Base-by-base conservation (phyloP, 1,284 basidiomycete genomes). In the Microstroma glucosiphilum region DNA sequence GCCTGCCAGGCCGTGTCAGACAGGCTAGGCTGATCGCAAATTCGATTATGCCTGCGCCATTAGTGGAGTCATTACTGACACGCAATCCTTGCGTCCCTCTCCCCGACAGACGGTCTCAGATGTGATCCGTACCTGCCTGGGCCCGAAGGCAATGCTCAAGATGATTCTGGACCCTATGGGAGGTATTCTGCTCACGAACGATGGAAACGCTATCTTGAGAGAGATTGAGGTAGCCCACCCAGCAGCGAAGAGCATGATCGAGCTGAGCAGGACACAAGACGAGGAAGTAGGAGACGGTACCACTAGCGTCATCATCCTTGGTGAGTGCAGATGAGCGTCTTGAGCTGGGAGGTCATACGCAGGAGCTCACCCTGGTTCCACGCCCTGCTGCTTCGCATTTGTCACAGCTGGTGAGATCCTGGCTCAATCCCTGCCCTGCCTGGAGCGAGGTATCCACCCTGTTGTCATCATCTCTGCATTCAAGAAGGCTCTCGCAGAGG, bases 221-320 rank as follows among this genome's bases (percentile, higher is more conserved):
- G 94, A 98, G 81, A 97, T 97, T 69, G 94, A 98, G 69, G 93
- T 98, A 26, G 92, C 92, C 3, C 94, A 97, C 76, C 96, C 96
- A 0, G 94, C 94, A 26, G 94, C 94, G 40, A 98, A 97, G 83
- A 94, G 93, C 72, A 98, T 98, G 94, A 97, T 98, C 72, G 94
- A 99, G 81, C 86, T 98, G 21, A 90, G 90, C 76, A 83, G 93
- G 77, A 97, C 96, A 2, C 94, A 97, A 81, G 96, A 98, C 71
- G 94, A 98, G 82, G 94, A 98, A 79, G 94, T 96, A 69, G 94
- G 93, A 60, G 94, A 97, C 81, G 94, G 93, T 61, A 97, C 94
- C 30, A 98, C 93, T 19, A 91, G 89, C 77, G 93, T 97, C 58
- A 96, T 98, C 81, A 96, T 97, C 71, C 86, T 97, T 41, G 91